A percentile compares a stretch with the other conserved stretches of the same genome.
Evolutionary conservation across 2,329 filamentous ascomycete genomes (phyloP).

Genomic region (Fusarium stilboides): DNA sequence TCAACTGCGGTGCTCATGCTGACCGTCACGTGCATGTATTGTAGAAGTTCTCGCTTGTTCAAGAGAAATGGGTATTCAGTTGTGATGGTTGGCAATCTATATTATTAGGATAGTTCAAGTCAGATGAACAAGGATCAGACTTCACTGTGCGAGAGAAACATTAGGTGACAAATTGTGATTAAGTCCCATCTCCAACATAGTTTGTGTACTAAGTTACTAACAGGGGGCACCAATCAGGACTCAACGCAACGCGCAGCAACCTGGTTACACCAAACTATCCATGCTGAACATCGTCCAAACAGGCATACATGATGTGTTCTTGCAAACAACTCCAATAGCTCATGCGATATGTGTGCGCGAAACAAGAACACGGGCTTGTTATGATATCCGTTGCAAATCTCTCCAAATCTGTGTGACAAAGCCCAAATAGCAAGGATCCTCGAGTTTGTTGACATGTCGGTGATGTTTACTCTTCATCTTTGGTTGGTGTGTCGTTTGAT

Average conservation of each 20-base stretch:
- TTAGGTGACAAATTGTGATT: background rate
- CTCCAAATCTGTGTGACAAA: background rate
- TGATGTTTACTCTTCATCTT: background rate
- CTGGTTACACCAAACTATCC: background rate
- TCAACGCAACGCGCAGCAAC: constrained; percentile 7
- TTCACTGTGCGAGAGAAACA: background rate
- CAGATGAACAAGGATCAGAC: accelerated
- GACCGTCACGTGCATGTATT: background rate
- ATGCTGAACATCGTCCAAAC: background rate
- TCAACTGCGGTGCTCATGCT: background rate
- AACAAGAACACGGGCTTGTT: background rate
- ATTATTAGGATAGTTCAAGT: no score
- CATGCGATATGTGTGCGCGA: background rate
- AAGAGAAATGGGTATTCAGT: no score
- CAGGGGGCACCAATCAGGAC: constrained; percentile 10
- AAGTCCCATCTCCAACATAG: background rate
- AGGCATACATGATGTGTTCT: background rate
- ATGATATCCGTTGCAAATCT: background rate
- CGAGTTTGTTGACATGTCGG: background rate
- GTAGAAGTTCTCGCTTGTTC: no score
- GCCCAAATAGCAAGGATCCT: background rate
- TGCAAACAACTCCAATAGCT: background rate
- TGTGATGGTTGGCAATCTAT: background rate
- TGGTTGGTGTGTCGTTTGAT: background rate
- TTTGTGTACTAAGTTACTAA: no score